Percentiles rank a stretch among this genome's conserved stretches.
phyloP scores from a whole-genome alignment of 768 basidiomycete genomes.

The Leccinum boreale region DNA sequence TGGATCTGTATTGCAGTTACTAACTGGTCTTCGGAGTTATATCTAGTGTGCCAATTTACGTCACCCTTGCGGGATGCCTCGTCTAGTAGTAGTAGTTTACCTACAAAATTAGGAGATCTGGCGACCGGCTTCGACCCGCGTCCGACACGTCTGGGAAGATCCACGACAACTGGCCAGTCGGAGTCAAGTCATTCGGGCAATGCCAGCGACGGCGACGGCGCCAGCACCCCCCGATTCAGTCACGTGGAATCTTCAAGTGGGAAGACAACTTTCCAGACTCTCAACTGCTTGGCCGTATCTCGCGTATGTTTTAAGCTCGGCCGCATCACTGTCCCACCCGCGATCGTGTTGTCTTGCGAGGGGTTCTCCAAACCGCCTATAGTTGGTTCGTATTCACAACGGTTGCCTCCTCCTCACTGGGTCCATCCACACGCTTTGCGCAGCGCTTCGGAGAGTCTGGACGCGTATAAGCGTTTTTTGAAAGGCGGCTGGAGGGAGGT shows the following conservation, averaged over 20 bases:
- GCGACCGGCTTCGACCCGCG: too few species aligned
- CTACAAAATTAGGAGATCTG: background rate
- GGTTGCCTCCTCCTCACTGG: conserved; percentile 14
- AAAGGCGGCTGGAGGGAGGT: conserved; percentile 60
- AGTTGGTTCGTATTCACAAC: conserved; percentile 10
- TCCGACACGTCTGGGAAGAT: background rate
- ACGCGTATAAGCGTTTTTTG: conserved; percentile 42
- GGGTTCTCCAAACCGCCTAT: conserved; percentile 40
- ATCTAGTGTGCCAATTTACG: conserved; percentile 14
- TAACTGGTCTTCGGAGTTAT: conserved; percentile 6
- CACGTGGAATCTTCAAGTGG: conserved; percentile 22
- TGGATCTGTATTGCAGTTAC: background rate
- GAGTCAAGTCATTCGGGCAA: background rate
- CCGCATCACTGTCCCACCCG: conserved; percentile 68
- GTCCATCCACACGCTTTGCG: conserved; percentile 6
- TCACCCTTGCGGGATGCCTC: background rate
- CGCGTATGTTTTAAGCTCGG: conserved; percentile 67
- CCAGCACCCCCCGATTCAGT: background rate
- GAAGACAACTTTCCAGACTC: conserved; percentile 44
- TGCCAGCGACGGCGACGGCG: background rate
- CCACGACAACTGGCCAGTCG: background rate
- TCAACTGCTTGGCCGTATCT: conserved; percentile 50
- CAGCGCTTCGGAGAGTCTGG: conserved; percentile 13
- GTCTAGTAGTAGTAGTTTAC: background rate
- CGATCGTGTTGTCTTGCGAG: conserved; percentile 52